Evolutionary conservation across 2,329 filamentous ascomycete genomes (phyloP).

Genomic region (Cercospora sp.): DNA sequence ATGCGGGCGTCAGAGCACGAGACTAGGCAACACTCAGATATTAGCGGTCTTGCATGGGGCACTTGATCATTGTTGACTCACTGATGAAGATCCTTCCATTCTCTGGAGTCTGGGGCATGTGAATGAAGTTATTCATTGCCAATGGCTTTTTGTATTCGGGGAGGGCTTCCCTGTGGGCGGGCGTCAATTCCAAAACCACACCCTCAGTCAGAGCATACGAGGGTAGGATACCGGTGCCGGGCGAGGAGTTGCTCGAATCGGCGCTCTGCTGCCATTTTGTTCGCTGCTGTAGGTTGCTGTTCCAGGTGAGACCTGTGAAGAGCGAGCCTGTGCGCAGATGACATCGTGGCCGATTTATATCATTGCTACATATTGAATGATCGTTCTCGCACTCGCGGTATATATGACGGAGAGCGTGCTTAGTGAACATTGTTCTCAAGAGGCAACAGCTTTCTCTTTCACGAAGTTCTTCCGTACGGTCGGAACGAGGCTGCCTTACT

Average conservation of each 20-base stretch:
- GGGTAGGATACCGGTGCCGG: not conserved
- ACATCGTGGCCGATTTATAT: not conserved
- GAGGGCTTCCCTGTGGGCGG: not conserved
- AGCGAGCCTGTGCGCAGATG: not conserved
- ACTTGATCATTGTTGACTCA: not conserved
- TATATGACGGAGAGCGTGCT: not conserved
- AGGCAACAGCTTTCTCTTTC: not conserved
- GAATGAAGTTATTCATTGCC: not conserved
- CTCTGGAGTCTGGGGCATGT: not conserved
- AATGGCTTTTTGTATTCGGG: not conserved
- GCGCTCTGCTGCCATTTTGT: not conserved
- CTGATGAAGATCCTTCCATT: not conserved
- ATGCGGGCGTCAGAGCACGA: slow-evolving; percentile 9
- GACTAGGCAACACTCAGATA: not conserved
- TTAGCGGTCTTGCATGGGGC: not conserved
- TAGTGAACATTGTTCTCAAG: not conserved
- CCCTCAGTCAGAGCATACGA: not conserved
- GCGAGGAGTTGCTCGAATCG: not conserved
- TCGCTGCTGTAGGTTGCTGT: not conserved
- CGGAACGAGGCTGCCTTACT: not conserved
- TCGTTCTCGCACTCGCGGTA: not conserved
- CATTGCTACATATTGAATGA: not conserved
- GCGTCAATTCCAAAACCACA: not conserved
- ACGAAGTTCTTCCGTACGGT: not conserved
- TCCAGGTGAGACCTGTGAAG: not conserved